Base-by-base conservation (phyloP, 2,329 filamentous ascomycete genomes). In the Penicillium sp. region DNA sequence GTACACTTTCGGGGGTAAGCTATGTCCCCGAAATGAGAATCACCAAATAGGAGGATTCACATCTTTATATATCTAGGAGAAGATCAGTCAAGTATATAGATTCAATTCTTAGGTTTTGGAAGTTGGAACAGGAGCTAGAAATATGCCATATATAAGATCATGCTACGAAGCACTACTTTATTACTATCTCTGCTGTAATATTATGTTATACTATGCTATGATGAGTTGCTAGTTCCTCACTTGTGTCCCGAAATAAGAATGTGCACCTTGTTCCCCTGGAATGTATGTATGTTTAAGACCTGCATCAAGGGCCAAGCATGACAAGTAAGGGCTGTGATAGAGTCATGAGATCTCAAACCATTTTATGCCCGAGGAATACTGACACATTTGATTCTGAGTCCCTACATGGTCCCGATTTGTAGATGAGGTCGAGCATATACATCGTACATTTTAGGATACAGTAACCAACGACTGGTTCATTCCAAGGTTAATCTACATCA, bases 251-350 rank as follows among this genome's bases (percentile, higher is more conserved):
- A 19, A 34, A 39, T 49, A 19, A 49, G 16, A 23, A 39, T 36
- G 34, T 36, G 54, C 43, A 48, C 45, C 15, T 25, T 7, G 29
- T n/a, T 40, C 25, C 21, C 19, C n/a, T 59, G 58, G 54, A 60
- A 60, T 60, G 51, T 55, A 21, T 27, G 16, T 49, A 31, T 31
- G 48, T 45, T 38, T 44, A 41, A 53, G 44, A 57, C 53, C 39
- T 47, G 44, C 54, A 60, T 61, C 51, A 52, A 59, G 58, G 55
- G 34, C 25, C n/a, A 53, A 53, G 45, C 40, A 60, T 53, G 48
- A 21, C 38, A 53, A 55, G 48, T 34, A 56, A 50, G 41, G 56
- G 49, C 19, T 21, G n/a, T 44, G 52, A 44, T 9, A 15, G 29
- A 48, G 29, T 21, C 36, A 38, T 34, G 27, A 54, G 34, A 60